Evolutionary conservation across 192 early-diverging fungal species (phyloP).

Genomic region (Coemansia sp.): DNA sequence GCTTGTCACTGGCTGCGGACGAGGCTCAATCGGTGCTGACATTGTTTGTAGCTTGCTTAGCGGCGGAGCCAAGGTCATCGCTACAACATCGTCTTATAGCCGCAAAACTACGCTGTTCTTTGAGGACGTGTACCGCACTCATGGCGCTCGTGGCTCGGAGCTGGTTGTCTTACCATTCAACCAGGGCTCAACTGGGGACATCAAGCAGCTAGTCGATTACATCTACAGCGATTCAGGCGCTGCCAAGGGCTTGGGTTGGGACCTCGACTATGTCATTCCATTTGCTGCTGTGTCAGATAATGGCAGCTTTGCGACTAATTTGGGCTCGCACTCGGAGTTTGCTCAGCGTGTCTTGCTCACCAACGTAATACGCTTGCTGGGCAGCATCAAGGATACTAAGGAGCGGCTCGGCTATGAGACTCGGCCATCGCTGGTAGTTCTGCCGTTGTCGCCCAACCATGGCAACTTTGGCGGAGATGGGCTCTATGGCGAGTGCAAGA

Average conservation of each 20-base stretch:
- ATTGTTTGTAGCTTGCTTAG: constrained; percentile 83
- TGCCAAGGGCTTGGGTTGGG: constrained; percentile 76
- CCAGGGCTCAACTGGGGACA: constrained; percentile 83
- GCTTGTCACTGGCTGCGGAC: constrained; percentile 88
- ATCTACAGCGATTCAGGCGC: constrained; percentile 71
- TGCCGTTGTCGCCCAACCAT: constrained; percentile 96
- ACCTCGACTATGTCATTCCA: constrained; percentile 93
- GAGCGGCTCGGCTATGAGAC: constrained; percentile 72
- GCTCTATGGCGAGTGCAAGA: constrained; percentile 95
- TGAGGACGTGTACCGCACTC: constrained; percentile 84
- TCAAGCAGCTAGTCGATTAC: constrained; percentile 76
- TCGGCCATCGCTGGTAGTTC: constrained; percentile 82
- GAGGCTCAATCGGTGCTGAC: constrained; percentile 86
- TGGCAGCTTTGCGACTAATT: constrained; percentile 80
- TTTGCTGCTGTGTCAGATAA: constrained; percentile 93
- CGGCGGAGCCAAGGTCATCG: constrained; percentile 87
- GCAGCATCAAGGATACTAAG: constrained; percentile 85
- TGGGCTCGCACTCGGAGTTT: constrained; percentile 88
- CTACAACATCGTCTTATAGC: constrained; percentile 86
- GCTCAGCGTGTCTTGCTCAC: constrained; percentile 94
- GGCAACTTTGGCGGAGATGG: constrained; percentile 93
- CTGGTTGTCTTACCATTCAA: constrained; percentile 95
- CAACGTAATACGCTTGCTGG: constrained; percentile 86
- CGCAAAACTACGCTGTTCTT: constrained; percentile 79
- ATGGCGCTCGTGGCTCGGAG: constrained; percentile 82